Evolutionary conservation across 495 filamentous ascomycete species (phyloP), one percentile per base, ranked within the genome.

Genomic region (Penicillium chermesinum): DNA sequence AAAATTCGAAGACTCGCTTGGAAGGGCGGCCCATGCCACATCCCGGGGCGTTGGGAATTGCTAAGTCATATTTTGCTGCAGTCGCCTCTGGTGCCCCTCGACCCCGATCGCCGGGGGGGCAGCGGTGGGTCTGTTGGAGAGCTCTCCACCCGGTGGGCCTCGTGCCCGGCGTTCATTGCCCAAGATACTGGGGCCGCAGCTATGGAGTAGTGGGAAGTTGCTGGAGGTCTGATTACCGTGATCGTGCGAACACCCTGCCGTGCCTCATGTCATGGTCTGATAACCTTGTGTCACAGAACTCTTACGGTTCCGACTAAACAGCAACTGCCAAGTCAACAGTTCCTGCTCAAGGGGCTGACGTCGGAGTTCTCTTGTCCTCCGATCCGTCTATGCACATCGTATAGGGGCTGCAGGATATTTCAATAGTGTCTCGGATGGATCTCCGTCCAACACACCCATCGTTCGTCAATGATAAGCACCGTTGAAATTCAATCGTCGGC

Each of bases 151-250:
- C 7, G 9, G 41, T 40, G 48, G 48, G 14, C 48, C 48, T 50
- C 41, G 48, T 51, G 49, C 41, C 21, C 16, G 38, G 18, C 21
- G 39, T 21, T 50, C 41, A 54, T 54, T 54, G 52, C 46, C 42
- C 36, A 15, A 27, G 27, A 10, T 9, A 36, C 10, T 35, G 13
- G 38, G 33, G 8, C n/a, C 18, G 44, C n/a, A 17, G 9, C 18
- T 14, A 7, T 13, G 15, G 20, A 12, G 8, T 27, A 13, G n/a
- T 20, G 40, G 22, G 13, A 40, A 5, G 12, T 43, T 17, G 33
- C 8, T 34, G 25, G 20, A 37, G 41, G 18, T 20, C 7, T 22
- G n/a, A n/a, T n/a, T n/a, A n/a, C n/a, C n/a, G n/a, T n/a, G n/a
- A n/a, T n/a, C n/a, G n/a, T n/a, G n/a, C n/a, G n/a, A n/a, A n/a